Conservation (phyloP, 23 red algal species). For the Gracilariopsis chorda region DNA sequence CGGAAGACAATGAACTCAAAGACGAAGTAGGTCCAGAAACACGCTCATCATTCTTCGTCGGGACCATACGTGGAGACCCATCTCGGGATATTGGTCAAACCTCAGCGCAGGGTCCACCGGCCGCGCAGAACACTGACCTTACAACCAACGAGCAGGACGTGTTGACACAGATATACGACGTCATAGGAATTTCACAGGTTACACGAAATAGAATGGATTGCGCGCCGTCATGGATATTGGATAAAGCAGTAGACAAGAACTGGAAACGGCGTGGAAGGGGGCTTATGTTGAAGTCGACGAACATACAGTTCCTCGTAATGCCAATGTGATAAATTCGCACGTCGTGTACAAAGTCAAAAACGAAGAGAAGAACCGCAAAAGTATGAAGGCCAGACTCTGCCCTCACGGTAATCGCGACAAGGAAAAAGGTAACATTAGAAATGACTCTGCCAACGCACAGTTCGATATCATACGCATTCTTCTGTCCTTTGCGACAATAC, state of each 20-base stretch:
- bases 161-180: not conserved
- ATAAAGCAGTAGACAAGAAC: constrained; percentile 23
- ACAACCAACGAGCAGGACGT: not conserved
- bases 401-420: constrained; percentile 23
- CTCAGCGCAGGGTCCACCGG: not conserved
- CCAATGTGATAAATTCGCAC: constrained; percentile 12
- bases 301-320: not conserved
- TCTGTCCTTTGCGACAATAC: not conserved
- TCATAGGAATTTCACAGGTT: not conserved
- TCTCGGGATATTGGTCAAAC: not conserved
- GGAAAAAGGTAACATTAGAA: not conserved
- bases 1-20: not conserved
- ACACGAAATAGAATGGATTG: constrained; percentile 4
- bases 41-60: not conserved
- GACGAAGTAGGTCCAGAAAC: not conserved
- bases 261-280: too few relatives aligned
- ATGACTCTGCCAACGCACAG: constrained; percentile 20
- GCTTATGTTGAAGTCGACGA: constrained; percentile 12
- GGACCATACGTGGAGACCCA: not conserved
- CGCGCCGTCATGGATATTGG: constrained; percentile 15
- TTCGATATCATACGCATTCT: constrained; percentile 31
- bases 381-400: not conserved
- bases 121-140: not conserved
- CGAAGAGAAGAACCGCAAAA: not conserved
- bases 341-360: constrained; percentile 6